Evolutionary conservation across 148 eudicot species (phyloP), one percentile per base, ranked within the genome.

Genomic region (Silene uniflora): DNA sequence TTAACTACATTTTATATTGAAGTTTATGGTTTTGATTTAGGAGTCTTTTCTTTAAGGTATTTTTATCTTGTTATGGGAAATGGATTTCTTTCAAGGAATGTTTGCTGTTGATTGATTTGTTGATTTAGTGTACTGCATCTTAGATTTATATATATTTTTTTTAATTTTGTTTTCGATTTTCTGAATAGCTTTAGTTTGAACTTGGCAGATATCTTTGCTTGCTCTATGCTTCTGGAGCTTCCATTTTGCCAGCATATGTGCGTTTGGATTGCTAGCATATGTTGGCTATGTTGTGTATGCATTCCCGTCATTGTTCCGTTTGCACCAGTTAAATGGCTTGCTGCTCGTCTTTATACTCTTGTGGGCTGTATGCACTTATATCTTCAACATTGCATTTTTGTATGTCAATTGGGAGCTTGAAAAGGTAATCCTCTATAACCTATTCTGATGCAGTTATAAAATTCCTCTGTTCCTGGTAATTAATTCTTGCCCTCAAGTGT

Each of bases 141-240:
- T 69, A 16, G 3, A 47, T 52, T 47, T 18, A 59, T 11, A 69
- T 11, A n/a, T n/a, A n/a, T 47, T 5, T 32, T 10, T 23, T n/a
- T 52, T 70, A 16, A 42, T 24, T 73, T 46, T 11, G 6, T 73
- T 68, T 8, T 18, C 10, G 18, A 6, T 63, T 18, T 76, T 70
- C 25, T 66, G 21, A 47, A 62, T 21, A 62, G 55, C 72, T 80
- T 77, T 46, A 21, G 59, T 84, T 75, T 86, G 78, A 78, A 82
- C 71, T 74, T 90, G 84, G 82, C 98, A 95, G 97, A 81, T 95
- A 73, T 95, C 98, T 73, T 86, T 95, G 86, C 77, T 92, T 62
- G 97, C 91, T 70, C 96, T 95, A 74, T 91, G 91, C 56, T 92
- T 88, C 59, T 95, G 98, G 98, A 95, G 93, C 85, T 90, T 89